Base-by-base conservation (phyloP, 1,139 yeast genomes). In the Zygoascus hellenicus region DNA sequence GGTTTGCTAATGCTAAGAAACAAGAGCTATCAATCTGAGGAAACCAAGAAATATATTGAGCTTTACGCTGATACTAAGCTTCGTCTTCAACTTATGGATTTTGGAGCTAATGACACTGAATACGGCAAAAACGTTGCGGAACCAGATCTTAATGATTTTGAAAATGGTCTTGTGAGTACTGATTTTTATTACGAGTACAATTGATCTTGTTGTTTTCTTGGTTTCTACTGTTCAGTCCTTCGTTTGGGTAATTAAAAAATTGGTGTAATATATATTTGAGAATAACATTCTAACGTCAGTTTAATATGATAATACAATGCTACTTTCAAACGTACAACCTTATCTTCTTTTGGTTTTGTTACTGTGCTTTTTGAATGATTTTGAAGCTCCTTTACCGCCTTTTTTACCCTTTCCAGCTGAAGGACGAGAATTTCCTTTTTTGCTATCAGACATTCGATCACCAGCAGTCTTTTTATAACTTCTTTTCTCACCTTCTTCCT, bases 1-100 rank as follows among this genome's bases (percentile, higher is more conserved):
- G 96, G 95, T 1, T 65, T 87, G 49, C 80, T 78, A 61, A 71
- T 86, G 75, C 69, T 84, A 55, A 66, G 71, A 30, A 66, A 68
- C 35, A 66, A 65, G 36, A 52, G 60, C 3, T 60, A 59, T 39
- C 68, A 81, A 39, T 80, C 90, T 0, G 65, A 64, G 2, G 86
- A 80, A 29, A 79, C 94, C 3, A 73, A 73, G 47, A 68, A 66
- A 42, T 90, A 84, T 59, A 70, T 83, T 42, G 71, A 74, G 17
- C 70, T 74, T 40, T 69, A 86, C 55, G 72, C 77, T 33, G 80
- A 78, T 36, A 68, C 85, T 33, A 75, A 90, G 62, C 74, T 76
- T 55, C 77, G 79, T 48, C 77, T 85, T 2, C 95, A 86, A 62
- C 66, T 85, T 61, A 66, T 84, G 47, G 75, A 76, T 33, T 69